phyloP scores from a whole-genome alignment of 1,139 yeast genomes.

The Yamadazyma mexicana region DNA sequence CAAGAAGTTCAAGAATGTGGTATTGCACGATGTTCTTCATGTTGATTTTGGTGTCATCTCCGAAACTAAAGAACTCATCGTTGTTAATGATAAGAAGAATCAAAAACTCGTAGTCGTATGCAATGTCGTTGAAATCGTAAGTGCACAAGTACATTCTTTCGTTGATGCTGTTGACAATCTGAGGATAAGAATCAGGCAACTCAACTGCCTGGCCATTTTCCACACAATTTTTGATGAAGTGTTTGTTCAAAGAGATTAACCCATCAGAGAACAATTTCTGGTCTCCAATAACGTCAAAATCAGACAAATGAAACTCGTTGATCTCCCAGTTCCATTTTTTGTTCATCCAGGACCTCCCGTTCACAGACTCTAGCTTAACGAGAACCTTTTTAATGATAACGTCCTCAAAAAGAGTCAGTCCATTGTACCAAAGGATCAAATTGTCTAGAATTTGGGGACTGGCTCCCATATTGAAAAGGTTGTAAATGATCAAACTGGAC shows the following conservation, averaged over 20 bases:
- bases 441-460: slow-evolving; percentile 49
- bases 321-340: slow-evolving; percentile 68
- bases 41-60: slow-evolving; percentile 38
- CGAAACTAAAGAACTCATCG: slow-evolving; percentile 53
- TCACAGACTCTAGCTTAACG: slow-evolving; percentile 53
- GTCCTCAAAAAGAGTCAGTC: slow-evolving; percentile 64
- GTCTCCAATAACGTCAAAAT: slow-evolving; percentile 43
- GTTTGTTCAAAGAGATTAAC: slow-evolving; percentile 56
- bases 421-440: slow-evolving; percentile 52
- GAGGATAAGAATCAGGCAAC: slow-evolving; percentile 11
- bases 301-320: slow-evolving; percentile 40
- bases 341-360: slow-evolving; percentile 54
- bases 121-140: slow-evolving; percentile 20
- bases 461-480: slow-evolving; percentile 49
- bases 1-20: slow-evolving; percentile 55
- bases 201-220: slow-evolving; percentile 8
- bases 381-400: slow-evolving; percentile 57
- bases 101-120: slow-evolving; percentile 65
- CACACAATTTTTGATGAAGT: slow-evolving; percentile 41
- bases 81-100: slow-evolving; percentile 58
- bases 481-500: slow-evolving; percentile 43
- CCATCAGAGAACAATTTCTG: slow-evolving; percentile 49
- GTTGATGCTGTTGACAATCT: slow-evolving; percentile 12
- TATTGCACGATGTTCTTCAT: slow-evolving; percentile 60
- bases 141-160: slow-evolving; percentile 14